These are phyloP conservation scores for Jasminum sambac DNA, from an alignment of 257 asterid genomes.

Conservation along the genomic window DNA sequence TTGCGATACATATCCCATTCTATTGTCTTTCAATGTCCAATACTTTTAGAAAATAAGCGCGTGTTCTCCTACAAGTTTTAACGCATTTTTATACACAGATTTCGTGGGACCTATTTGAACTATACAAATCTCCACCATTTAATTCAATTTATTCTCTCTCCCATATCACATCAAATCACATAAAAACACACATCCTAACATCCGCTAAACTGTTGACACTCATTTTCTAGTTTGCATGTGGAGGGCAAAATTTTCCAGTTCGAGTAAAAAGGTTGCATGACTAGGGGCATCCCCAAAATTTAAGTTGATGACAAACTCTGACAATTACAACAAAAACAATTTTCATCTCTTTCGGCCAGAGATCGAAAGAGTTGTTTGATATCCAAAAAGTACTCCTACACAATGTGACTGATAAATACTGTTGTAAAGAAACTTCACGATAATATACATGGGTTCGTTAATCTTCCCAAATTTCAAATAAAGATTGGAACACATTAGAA, in stretches of 20 bases:
- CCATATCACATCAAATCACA: too few relatives aligned
- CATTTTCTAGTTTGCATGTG: too few relatives aligned
- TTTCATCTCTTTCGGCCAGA: background rate
- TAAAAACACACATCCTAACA: too few relatives aligned
- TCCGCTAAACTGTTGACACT: too few relatives aligned
- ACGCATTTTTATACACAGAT: too few relatives aligned
- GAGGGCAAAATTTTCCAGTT: too few relatives aligned
- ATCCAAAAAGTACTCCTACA: conserved; percentile 13
- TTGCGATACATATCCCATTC: background rate
- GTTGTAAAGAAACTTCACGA: conserved; percentile 12
- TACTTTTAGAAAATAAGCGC: background rate
- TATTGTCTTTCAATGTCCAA: background rate
- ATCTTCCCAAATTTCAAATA: background rate
- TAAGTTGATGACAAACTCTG: background rate
- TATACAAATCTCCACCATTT: too few relatives aligned
- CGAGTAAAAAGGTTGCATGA: too few relatives aligned
- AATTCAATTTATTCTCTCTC: too few relatives aligned
- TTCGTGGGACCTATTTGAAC: too few relatives aligned
- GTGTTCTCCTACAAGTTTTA: too few relatives aligned
- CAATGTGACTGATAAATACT: conserved; percentile 5
- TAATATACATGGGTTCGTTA: background rate
- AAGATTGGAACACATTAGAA: conserved; percentile 10
- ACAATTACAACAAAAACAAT: background rate
- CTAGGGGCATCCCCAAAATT: background rate
- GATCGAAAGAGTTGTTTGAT: conserved; percentile 2